Percentiles rank a stretch among this genome's conserved stretches.
phyloP scores from a whole-genome alignment of 495 filamentous ascomycete species.

The Aeminium ludgeri region DNA sequence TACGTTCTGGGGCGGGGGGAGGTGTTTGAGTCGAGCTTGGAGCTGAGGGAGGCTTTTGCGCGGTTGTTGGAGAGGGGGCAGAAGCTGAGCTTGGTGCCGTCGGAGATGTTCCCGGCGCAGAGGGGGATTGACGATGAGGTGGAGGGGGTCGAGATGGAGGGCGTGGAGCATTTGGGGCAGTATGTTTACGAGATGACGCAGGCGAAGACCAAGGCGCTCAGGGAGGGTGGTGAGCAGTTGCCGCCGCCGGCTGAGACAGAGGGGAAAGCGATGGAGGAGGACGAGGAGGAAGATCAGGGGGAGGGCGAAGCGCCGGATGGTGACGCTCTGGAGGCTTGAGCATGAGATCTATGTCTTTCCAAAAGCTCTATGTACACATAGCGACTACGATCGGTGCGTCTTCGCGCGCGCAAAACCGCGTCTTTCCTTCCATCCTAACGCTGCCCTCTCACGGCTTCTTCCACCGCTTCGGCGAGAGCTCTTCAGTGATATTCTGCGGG shows the following conservation, averaged over 20 bases:
- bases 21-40: slow-evolving; percentile 77
- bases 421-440: too few species aligned
- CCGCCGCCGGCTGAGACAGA: slow-evolving; percentile 5
- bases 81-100: slow-evolving; percentile 62
- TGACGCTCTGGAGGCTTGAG: neutral
- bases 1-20: slow-evolving; percentile 85
- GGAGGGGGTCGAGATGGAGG: slow-evolving; percentile 47
- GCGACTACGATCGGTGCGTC: too few species aligned
- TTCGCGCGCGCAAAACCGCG: too few species aligned
- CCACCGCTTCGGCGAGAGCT: slow-evolving; percentile 10
- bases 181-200: slow-evolving; percentile 96
- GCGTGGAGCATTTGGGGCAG: slow-evolving; percentile 86
- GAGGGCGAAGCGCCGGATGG: slow-evolving; percentile 1
- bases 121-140: slow-evolving; percentile 36
- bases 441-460: too few species aligned
- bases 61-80: slow-evolving; percentile 50
- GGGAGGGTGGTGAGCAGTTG: slow-evolving; percentile 22
- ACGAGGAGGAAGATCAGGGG: slow-evolving; percentile 6
- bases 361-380: too few species aligned
- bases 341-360: neutral
- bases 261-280: slow-evolving; percentile 2
- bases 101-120: slow-evolving; percentile 64
- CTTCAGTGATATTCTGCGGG: slow-evolving; percentile 25
- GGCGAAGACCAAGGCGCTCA: slow-evolving; percentile 55
- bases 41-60: slow-evolving; percentile 73